A percentile compares a stretch with the other conserved stretches of the same genome.
These are phyloP conservation scores for Ophiostoma fasciatum DNA, from an alignment of 2,329 filamentous ascomycete species.

Conservation along the genomic window DNA sequence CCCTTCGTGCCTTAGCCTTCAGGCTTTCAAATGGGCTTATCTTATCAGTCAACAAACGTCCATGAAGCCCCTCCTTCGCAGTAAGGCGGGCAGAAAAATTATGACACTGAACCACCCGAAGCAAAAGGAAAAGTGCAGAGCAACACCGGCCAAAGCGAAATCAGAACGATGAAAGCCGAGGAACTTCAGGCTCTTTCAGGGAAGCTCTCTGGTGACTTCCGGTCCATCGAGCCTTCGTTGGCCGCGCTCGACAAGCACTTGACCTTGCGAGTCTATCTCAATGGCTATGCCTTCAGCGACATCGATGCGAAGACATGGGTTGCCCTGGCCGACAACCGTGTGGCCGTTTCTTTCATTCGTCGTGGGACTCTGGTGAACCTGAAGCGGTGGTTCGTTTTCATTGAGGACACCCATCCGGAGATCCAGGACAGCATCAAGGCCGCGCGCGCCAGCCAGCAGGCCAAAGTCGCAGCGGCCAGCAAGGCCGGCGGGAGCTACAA, in stretches of 20 bases:
- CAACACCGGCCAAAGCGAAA: background rate
- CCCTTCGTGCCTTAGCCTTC: constrained; percentile 9
- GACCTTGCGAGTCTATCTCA: constrained; percentile 71
- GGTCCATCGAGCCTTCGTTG: constrained; percentile 61
- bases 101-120: too few species aligned
- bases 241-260: constrained; percentile 75
- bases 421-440: constrained; percentile 55
- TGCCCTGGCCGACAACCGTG: constrained; percentile 67
- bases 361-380: constrained; percentile 64
- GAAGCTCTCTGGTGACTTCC: constrained; percentile 55
- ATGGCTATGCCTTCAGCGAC: constrained; percentile 63
- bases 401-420: constrained; percentile 71
- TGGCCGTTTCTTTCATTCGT: constrained; percentile 67
- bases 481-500: constrained; percentile 81
- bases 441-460: constrained; percentile 51
- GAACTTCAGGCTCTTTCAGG: constrained; percentile 37
- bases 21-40: constrained; percentile 8
- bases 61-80: too few species aligned
- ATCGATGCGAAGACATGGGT: constrained; percentile 74
- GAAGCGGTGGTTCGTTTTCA: constrained; percentile 72
- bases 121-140: background rate
- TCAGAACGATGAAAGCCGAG: constrained; percentile 37
- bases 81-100: too few species aligned
- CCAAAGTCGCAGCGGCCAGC: constrained; percentile 52
- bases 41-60: too few species aligned